Evolutionary conservation across 1,284 basidiomycete species (phyloP).

Genomic region (Ganoderma lucidum): DNA sequence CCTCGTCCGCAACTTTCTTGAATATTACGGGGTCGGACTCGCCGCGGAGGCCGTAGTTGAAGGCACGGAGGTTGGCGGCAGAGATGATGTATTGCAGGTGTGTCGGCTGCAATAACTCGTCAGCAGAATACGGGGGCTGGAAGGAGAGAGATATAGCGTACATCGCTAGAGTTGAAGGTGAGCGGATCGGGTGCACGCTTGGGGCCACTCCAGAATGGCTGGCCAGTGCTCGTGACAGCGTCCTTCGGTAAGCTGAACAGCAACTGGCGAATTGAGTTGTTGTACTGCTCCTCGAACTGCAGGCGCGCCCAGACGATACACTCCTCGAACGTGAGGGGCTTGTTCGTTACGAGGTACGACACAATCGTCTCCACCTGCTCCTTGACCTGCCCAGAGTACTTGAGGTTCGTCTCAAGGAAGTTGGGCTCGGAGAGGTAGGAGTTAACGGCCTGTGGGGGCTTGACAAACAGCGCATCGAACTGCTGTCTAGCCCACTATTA

Average conservation of each 20-base stretch:
- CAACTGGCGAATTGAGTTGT: conserved; percentile 93
- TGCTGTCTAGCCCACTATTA: conserved; percentile 91
- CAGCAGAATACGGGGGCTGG: conserved; percentile 5
- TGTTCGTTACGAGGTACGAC: conserved; percentile 90
- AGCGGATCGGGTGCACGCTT: conserved; percentile 98
- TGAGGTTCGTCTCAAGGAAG: conserved; percentile 91
- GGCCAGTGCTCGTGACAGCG: conserved; percentile 87
- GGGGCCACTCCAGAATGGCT: conserved; percentile 97
- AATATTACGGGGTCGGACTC: conserved; percentile 84
- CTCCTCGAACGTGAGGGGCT: conserved; percentile 96
- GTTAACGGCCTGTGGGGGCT: conserved; percentile 95
- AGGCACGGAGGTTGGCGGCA: conserved; percentile 96
- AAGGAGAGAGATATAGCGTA: conserved; percentile 41
- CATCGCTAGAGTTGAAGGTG: conserved; percentile 86
- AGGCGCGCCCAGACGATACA: conserved; percentile 97
- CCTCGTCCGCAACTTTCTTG: conserved; percentile 86
- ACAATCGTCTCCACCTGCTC: conserved; percentile 94
- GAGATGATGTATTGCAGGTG: conserved; percentile 94
- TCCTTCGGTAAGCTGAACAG: conserved; percentile 96
- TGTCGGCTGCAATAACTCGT: conserved; percentile 60
- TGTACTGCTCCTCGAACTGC: conserved; percentile 96
- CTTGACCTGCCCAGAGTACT: conserved; percentile 89
- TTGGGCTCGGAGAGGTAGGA: conserved; percentile 97
- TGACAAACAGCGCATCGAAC: conserved; percentile 94
- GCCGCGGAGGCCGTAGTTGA: conserved; percentile 97